Evolutionary conservation across 805 yeast genomes (phyloP), one percentile per base, ranked within the genome.

Genomic region (Jamesozyma hellenica): DNA sequence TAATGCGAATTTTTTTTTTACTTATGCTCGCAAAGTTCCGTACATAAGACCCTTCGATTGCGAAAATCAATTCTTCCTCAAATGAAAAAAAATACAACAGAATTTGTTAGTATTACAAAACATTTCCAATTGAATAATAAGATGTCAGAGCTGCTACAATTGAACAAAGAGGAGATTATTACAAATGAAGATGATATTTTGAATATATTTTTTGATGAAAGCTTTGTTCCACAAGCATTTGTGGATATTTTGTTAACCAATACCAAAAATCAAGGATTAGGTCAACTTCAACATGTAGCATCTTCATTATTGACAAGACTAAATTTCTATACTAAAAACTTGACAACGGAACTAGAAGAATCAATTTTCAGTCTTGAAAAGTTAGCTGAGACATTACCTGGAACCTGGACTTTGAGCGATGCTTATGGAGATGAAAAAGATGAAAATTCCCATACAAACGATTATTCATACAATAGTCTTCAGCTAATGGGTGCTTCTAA

Each of bases 121-220:
- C n/a, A n/a, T n/a, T n/a, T n/a, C n/a, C n/a, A n/a, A n/a, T n/a
- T n/a, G n/a, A n/a, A n/a, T n/a, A n/a, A n/a, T n/a, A n/a, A 21
- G 8, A 21, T 21, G 23, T 8, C 23, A 8, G 23, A 21, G 8
- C 23, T 21, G 23, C 23, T 21, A 8, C 8, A 21, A 6, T 21
- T 21, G 23, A 21, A 21, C 8, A n/a, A n/a, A 27, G 11, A 27
- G 6, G 29, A 27, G 12, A 13, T 40, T 10, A 36, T 32, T 14
- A 40, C 56, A 27, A 42, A 37, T 17, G 43, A 58, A 28, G 60
- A 61, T 39, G 73, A 74, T 13, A 66, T 79, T 1, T 57, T 80
- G 3, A 61, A 75, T 11, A 79, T 81, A 77, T 82, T 82, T 63
- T 77, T 79, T 44, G 84, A 80, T 45, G 73, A 70, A 16, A 74